Evolutionary conservation across 225 moss, liverwort and hornwort genomes (phyloP).

Genomic region (Bryoerythrophyllum caledonicum): DNA sequence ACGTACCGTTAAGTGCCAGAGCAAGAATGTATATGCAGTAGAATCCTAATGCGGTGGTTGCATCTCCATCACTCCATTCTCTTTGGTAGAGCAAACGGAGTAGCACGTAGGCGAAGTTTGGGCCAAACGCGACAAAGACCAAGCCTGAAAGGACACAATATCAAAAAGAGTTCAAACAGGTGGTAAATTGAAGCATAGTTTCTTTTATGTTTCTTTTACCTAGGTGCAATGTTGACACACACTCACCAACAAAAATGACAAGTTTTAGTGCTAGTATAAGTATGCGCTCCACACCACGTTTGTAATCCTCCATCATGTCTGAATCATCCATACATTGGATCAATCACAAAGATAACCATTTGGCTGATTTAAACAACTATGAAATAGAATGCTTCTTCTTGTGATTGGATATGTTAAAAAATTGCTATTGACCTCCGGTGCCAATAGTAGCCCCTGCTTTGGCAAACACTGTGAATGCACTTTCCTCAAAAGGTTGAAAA

Average conservation of each 20-base stretch:
- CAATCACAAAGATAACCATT: background rate
- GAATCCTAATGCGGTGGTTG: constrained; percentile 79
- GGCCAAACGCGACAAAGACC: constrained; percentile 84
- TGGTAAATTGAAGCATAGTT: background rate
- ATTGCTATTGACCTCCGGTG: constrained; percentile 41
- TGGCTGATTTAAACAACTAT: too few species aligned
- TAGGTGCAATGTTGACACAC: too few species aligned
- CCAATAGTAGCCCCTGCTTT: constrained; percentile 58
- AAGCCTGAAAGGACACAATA: constrained; percentile 45
- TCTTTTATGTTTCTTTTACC: too few species aligned
- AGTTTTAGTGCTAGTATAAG: constrained; percentile 84
- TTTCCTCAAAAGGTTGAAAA: constrained; percentile 97
- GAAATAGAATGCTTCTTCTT: too few species aligned
- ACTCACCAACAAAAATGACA: constrained; percentile 73
- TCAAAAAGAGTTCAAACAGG: background rate
- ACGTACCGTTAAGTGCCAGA: constrained; percentile 81
- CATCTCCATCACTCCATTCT: constrained; percentile 94
- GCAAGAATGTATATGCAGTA: constrained; percentile 87
- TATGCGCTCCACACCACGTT: constrained; percentile 69
- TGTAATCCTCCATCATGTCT: constrained; percentile 49
- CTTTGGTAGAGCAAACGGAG: constrained; percentile 71
- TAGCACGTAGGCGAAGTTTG: constrained; percentile 84
- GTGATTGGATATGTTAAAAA: too few species aligned
- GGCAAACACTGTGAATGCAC: constrained; percentile 94
- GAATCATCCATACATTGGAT: constrained; percentile 24